phyloP scores from a whole-genome alignment of 805 yeast genomes.

The Candida endomychidarum region DNA sequence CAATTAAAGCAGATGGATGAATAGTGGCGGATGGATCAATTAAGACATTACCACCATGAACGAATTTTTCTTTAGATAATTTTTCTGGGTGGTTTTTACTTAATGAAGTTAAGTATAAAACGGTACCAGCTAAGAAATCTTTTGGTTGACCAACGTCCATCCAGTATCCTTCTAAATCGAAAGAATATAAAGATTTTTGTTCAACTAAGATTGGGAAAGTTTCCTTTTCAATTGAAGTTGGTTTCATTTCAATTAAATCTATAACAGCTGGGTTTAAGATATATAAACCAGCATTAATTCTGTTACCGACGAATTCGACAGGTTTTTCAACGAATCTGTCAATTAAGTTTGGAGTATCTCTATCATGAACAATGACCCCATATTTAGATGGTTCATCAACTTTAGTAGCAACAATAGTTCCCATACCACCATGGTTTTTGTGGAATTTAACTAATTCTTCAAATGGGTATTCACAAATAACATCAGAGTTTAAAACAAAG shows the following conservation, averaged over 20 bases:
- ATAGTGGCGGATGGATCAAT: slow-evolving; percentile 95
- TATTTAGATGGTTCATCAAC: slow-evolving; percentile 99
- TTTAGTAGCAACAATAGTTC: slow-evolving; percentile 98
- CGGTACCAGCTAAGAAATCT: slow-evolving; percentile 96
- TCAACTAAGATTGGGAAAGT: slow-evolving; percentile 97
- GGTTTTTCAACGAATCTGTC: slow-evolving; percentile 99
- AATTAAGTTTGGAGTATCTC: slow-evolving; percentile 90
- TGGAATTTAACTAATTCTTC: slow-evolving; percentile 90
- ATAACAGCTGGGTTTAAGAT: slow-evolving; percentile 96
- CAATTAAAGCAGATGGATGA: slow-evolving; percentile 89
- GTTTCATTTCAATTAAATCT: slow-evolving; percentile 94
- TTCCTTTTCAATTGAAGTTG: slow-evolving; percentile 99
- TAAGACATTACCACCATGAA: slow-evolving; percentile 81
- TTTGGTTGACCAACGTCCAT: slow-evolving; percentile 99
- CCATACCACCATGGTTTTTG: slow-evolving; percentile 93
- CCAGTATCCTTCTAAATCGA: slow-evolving; percentile 99
- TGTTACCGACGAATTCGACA: slow-evolving; percentile 98
- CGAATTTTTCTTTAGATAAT: slow-evolving; percentile 67
- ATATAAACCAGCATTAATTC: slow-evolving; percentile 99
- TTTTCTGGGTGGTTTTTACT: slow-evolving; percentile 73
- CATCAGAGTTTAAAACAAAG: slow-evolving; percentile 97
- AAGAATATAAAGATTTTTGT: slow-evolving; percentile 84
- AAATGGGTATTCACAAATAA: slow-evolving; percentile 98
- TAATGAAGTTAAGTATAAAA: slow-evolving; percentile 83
- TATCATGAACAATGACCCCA: slow-evolving; percentile 98